Conservation (phyloP, 345 rosid species). For the Heritiera fomes region DNA sequence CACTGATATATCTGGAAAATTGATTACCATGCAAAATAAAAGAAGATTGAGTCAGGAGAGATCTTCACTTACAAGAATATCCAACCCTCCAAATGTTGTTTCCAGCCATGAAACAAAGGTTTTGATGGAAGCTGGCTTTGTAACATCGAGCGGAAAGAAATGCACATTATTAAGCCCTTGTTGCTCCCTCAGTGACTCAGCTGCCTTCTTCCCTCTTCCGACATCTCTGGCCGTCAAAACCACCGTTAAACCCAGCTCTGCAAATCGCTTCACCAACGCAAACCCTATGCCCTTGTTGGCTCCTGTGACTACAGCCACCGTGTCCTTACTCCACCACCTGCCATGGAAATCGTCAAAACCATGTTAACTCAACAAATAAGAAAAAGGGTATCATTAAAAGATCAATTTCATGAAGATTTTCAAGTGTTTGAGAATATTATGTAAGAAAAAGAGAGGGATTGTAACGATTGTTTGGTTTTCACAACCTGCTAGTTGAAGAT, state of each 20-base stretch:
- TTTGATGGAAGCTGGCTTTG: conserved; percentile 55
- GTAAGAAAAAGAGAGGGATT: background rate
- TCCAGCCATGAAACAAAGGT: conserved; percentile 56
- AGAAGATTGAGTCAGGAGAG: no score
- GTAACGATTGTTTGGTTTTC: background rate
- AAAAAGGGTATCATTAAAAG: background rate
- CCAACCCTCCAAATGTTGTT: conserved; percentile 45
- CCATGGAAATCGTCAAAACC: background rate
- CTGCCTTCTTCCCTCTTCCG: conserved; percentile 55
- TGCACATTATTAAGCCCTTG: conserved; percentile 42
- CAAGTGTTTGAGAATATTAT: background rate
- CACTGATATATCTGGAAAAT: no score
- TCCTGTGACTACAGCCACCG: conserved; percentile 79
- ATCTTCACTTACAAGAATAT: conserved; percentile 56
- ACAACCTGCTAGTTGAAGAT: background rate
- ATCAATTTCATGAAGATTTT: background rate
- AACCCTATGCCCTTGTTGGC: conserved; percentile 88
- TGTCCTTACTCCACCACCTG: conserved; percentile 83
- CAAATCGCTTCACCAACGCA: conserved; percentile 62
- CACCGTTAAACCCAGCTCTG: conserved; percentile 63
- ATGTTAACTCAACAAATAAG: background rate
- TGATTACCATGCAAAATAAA: no score
- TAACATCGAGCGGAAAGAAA: conserved; percentile 62
- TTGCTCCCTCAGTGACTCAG: conserved; percentile 39
- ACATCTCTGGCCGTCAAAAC: conserved; percentile 69